These are phyloP conservation scores for Plasmodiophora brassicae DNA, from an alignment of 208 protist species.

Conservation along the genomic window DNA sequence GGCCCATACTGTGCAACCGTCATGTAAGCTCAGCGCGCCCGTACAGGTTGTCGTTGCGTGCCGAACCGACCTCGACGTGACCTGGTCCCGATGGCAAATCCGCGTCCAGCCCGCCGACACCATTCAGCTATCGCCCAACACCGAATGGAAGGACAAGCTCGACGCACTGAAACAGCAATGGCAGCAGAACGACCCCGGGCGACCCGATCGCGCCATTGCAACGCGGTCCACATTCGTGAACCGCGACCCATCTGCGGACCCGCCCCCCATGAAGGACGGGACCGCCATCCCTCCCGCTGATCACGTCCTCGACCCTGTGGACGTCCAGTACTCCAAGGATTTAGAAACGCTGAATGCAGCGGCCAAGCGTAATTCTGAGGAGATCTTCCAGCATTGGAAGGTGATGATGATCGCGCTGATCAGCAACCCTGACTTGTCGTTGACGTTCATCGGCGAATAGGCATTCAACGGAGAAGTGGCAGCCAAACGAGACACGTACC, in stretches of 20 bases:
- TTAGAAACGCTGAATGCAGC: no score
- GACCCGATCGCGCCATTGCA: neutral
- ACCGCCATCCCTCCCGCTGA: no score
- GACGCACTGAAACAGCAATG: neutral
- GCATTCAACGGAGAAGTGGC: neutral
- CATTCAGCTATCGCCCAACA: neutral
- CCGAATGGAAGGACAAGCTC: neutral
- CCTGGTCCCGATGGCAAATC: neutral
- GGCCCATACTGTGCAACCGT: no score
- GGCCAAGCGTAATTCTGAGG: no score
- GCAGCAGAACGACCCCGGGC: neutral
- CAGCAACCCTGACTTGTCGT: no score
- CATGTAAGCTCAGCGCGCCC: no score
- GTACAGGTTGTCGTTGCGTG: neutral
- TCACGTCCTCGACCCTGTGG: no score
- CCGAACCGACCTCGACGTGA: neutral
- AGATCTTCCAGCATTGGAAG: no score
- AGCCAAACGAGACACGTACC: neutral
- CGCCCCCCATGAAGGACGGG: no score
- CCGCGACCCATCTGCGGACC: neutral
- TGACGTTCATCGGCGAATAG: neutral
- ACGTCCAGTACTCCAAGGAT: no score
- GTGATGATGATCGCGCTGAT: no score
- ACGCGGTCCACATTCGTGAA: neutral
- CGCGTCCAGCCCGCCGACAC: neutral